Base-by-base conservation (phyloP, 805 yeast genomes). In the Kluyveromyces siamensis region DNA sequence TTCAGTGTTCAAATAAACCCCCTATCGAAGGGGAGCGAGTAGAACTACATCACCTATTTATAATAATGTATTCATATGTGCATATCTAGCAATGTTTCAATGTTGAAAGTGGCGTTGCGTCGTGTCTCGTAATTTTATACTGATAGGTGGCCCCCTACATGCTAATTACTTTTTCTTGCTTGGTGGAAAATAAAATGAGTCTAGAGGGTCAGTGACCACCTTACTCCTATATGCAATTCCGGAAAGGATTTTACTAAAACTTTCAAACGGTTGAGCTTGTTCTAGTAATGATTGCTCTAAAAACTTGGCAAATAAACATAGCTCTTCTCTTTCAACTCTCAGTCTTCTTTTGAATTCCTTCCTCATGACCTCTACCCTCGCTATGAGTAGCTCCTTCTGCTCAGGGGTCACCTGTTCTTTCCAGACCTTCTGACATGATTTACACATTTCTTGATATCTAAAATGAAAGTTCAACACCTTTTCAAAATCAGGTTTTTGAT, bases 1-100 rank as follows among this genome's bases (percentile, higher is more conserved):
- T 65, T 65, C 53, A 66, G 60, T 49, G 61, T 65, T 5, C 67
- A 62, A 50, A 55, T 65, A 19, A 43, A 11, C 16, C 45, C 35
- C 14, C 14, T 30, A 30, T 30, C 35, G 8, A 30, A 30, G 14
- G 14, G 35, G 8, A 30, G 7, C 14, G 8, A 30, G 2, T 30
- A 30, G 14, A 30, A 30, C 35, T 30, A 13, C 14, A 30, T 11
- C 35, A 5, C 7, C 8, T 7, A 30, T 30, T 30, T 30, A 11
- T 30, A 30, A 10, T 10, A 30, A 30, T 30, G 14, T 30, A 30
- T 30, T 7, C 35, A 2, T 30, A 30, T 5, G 7, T 30, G 35
- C 35, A 10, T 30, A 30, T 30, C 14, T 30, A 30, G 35, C 35
- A 30, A 30, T 30, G 14, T 2, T 2, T 30, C 35, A 30, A 13